phyloP scores from a whole-genome alignment of 2,329 filamentous ascomycete genomes.

The Fusarium sp. region DNA sequence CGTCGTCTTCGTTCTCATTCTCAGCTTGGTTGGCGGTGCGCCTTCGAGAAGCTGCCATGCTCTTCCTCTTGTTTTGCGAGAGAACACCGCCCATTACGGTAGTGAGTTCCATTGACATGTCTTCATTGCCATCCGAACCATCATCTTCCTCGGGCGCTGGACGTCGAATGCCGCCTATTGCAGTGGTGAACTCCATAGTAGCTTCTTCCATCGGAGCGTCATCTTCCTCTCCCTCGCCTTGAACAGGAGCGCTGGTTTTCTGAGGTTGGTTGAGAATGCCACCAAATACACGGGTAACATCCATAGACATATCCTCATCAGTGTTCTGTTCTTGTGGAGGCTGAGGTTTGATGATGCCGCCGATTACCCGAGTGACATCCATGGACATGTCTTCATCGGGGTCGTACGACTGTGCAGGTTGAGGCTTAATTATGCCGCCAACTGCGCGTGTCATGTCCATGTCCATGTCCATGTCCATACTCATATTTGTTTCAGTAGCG shows the following conservation, averaged over 20 bases:
- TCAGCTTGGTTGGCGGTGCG: slow-evolving; percentile 51
- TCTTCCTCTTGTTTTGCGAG: slow-evolving; percentile 48
- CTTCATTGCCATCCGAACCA: slow-evolving; percentile 66
- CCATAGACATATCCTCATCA: slow-evolving; percentile 88
- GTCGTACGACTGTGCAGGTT: slow-evolving; percentile 57
- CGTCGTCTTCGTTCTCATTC: slow-evolving; percentile 51
- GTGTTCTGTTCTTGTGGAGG: slow-evolving; percentile 58
- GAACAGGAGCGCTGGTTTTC: slow-evolving; percentile 16
- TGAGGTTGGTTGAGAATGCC: slow-evolving; percentile 71
- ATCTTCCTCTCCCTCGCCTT: slow-evolving; percentile 49
- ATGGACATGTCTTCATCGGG: slow-evolving; percentile 84
- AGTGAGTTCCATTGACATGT: slow-evolving; percentile 85
- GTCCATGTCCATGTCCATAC: slow-evolving; percentile 62
- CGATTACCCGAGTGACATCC: slow-evolving; percentile 86
- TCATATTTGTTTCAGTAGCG: slow-evolving; percentile 53
- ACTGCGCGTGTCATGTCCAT: slow-evolving; percentile 66
- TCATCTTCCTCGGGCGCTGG: slow-evolving; percentile 52
- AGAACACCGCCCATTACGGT: slow-evolving; percentile 72
- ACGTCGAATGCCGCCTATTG: slow-evolving; percentile 77
- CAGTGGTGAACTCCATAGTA: slow-evolving; percentile 85
- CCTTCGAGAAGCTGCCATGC: slow-evolving; percentile 39
- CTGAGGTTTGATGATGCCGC: slow-evolving; percentile 63
- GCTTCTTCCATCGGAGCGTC: slow-evolving; percentile 59
- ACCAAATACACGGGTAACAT: slow-evolving; percentile 87
- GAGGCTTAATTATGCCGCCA: slow-evolving; percentile 65